Conservation (phyloP, 768 basidiomycete genomes). For the Suillus americanus region DNA sequence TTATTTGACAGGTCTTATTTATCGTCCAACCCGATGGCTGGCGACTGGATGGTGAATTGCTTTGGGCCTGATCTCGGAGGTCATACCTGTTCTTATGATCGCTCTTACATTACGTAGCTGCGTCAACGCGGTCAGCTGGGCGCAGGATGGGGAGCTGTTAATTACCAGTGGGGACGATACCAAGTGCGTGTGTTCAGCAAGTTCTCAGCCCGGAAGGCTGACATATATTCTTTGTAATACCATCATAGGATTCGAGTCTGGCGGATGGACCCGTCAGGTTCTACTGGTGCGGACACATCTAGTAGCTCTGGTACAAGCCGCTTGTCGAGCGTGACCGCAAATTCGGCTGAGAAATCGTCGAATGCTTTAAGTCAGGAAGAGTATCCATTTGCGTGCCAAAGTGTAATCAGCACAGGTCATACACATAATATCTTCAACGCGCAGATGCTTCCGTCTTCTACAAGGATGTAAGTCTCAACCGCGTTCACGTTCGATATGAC, state of each 20-base stretch:
- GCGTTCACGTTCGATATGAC: constrained; percentile 13
- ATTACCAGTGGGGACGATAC: constrained; percentile 75
- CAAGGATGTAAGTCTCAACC: constrained; percentile 60
- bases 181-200: constrained; percentile 42
- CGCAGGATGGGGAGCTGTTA: constrained; percentile 60
- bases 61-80: background rate
- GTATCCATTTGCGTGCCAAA: constrained; percentile 65
- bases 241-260: constrained; percentile 69
- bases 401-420: constrained; percentile 79
- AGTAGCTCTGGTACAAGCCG: background rate
- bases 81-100: background rate
- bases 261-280: constrained; percentile 52
- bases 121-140: constrained; percentile 79
- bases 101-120: constrained; percentile 43
- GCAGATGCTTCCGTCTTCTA: constrained; percentile 75
- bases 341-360: constrained; percentile 7
- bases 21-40: background rate
- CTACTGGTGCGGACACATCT: background rate
- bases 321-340: background rate
- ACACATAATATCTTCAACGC: constrained; percentile 83
- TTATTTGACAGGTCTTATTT: background rate
- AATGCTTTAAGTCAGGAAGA: constrained; percentile 30
- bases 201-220: background rate
- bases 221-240: constrained; percentile 5
- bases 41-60: background rate